A percentile compares a stretch with the other conserved stretches of the same genome.
phyloP scores from a whole-genome alignment of 495 filamentous ascomycete genomes.

The Lindgomyces ingoldianus region DNA sequence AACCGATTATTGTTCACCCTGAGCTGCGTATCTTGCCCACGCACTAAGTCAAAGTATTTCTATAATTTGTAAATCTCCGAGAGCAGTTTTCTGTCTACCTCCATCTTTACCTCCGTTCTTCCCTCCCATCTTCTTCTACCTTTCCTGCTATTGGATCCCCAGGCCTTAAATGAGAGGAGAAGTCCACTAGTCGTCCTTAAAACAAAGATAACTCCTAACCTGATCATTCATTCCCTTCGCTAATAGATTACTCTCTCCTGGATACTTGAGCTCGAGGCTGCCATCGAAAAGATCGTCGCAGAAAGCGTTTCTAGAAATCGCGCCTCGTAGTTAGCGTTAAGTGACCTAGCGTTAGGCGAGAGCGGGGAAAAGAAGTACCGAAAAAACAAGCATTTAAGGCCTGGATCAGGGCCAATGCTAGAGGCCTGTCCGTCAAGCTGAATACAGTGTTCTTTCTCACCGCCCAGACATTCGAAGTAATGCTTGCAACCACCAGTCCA shows the following conservation, averaged over 20 bases:
- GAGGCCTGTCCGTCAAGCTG: slow-evolving; percentile 8
- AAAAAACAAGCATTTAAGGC: slow-evolving; percentile 14
- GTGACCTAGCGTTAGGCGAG: background rate
- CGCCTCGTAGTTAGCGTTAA: background rate
- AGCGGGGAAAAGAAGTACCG: slow-evolving; percentile 6
- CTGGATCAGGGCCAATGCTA: slow-evolving; percentile 5
- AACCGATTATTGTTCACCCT: too few species aligned
- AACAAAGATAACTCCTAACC: slow-evolving; percentile 21
- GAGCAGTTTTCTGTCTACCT: too few species aligned
- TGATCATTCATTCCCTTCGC: slow-evolving; percentile 17
- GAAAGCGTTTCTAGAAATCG: background rate
- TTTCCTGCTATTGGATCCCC: background rate
- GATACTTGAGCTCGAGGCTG: background rate
- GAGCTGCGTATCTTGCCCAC: too few species aligned
- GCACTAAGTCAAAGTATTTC: too few species aligned
- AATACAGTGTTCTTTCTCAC: background rate
- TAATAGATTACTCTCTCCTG: slow-evolving; percentile 1
- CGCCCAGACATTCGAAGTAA: background rate
- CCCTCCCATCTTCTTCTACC: background rate
- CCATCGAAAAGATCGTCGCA: background rate
- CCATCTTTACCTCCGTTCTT: background rate
- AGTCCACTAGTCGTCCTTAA: background rate
- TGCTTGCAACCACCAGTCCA: slow-evolving; percentile 4
- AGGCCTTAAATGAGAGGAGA: background rate
- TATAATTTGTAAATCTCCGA: too few species aligned